Base-by-base conservation (phyloP, 257 asterid species). In the Forsythia suspensa region DNA sequence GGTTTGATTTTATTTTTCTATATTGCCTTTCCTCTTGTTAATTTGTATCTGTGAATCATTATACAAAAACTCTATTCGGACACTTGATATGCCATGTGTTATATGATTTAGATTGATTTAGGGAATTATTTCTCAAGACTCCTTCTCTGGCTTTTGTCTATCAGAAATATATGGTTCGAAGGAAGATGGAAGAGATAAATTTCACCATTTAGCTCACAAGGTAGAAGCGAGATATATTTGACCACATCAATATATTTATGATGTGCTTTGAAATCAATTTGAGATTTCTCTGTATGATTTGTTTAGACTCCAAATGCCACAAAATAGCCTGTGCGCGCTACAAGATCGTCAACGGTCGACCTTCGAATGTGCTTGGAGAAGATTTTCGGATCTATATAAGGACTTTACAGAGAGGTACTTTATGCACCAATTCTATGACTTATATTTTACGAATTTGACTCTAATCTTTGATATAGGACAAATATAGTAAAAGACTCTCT, bases 341-440 rank as follows among this genome's bases (percentile, higher is more conserved):
- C 88, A 93, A 90, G 92, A 91, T 95, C 67, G 97, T 95, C 73
- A 91, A 98, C 37, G 98, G 99, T 6, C 99, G 93, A 77, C 98
- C 99, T 78, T 95, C 99, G 99, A 88, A n/a, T n/a, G n/a, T n/a
- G n/a, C 94, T 95, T 76, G 99, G 99, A 74, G 99, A 95, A 90
- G 97, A 95, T 95, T 95, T 79, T 86, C 98, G 20, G 98, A 89
- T 85, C 95, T 86, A 81, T 85, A 76, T 82, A 93, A 88, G 84
- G 98, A 93, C 83, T 93, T 93, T 55, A 86, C 91, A 40, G 98
- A 95, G 87, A 93, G 99, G 97, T n/a, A n/a, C n/a, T n/a, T n/a
- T n/a, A n/a, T n/a, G n/a, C n/a, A n/a, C n/a, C n/a, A n/a, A n/a
- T 46, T 46, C 24, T 24, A 0, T 24, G 24, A 9, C 16, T 24